Evolutionary conservation across 139 green algal species (phyloP), one percentile per base, ranked within the genome.

Genomic region (Tetraselmis chui): DNA sequence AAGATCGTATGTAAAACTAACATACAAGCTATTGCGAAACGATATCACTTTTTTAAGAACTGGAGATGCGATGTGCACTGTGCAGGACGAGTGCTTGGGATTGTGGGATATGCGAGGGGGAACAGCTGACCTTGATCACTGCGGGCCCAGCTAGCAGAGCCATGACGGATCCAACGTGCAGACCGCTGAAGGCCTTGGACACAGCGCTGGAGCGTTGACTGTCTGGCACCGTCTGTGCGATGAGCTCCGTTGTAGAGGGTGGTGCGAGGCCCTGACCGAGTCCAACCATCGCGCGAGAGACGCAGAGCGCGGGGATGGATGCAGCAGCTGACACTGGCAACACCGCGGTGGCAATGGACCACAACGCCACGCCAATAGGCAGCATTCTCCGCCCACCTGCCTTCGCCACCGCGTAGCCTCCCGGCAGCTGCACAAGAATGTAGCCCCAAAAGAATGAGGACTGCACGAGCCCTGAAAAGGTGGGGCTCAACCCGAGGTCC

Each of bases 261-360:
- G 96, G 96, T 24, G 94, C 90, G 28, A 98, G 86, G 26, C 94
- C 96, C 88, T 99, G 95, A n/a, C 96, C 96, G 2, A 98, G 85
- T 2, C 96, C 96, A 23, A 98, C 94, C 11, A 93, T 74, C 23
- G 94, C 91, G 1, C 96, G 87, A 0, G 91, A 91, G 1, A 92
- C 0, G 80, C 90, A 95, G 18, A 98, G 88, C 45, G 67, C 22
- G 28, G 80, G 77, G 59, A 59, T 31, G 26, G 75, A 11, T 1
- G 85, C 93, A 23, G 82, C 77, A 0, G 91, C 91, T 27, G 91
- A 81, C 30, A 94, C 31, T 11, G 95, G 95, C 32, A 97, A 89
- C 2, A 84, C 86, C 1, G 87, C 91, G 22, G 94, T 98, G 45
- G 91, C 94, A 0, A 84, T 24, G 0, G 89, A 95, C 93, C 94